Percentiles rank a stretch among this genome's conserved stretches.
phyloP scores from a whole-genome alignment of 139 green algal species.

The Micractinium sp. region DNA sequence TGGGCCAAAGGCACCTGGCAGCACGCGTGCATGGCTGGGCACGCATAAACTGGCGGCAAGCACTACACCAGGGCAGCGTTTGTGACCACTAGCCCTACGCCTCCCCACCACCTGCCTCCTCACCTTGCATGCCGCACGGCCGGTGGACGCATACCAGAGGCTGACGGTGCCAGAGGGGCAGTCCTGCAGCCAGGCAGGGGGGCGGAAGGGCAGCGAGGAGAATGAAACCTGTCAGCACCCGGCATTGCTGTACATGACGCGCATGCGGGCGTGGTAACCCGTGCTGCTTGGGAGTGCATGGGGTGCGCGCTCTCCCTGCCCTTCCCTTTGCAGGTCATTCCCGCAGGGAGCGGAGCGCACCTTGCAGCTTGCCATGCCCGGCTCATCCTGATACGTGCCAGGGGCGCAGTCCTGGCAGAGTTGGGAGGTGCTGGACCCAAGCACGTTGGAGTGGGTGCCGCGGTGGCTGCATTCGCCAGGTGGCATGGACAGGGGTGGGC shows the following conservation, averaged over 20 bases:
- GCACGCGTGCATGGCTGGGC: too few relatives aligned
- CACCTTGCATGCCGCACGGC: not conserved
- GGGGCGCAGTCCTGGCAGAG: not conserved
- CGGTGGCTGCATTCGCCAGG: not conserved
- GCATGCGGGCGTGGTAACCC: too few relatives aligned
- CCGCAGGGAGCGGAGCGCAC: not conserved
- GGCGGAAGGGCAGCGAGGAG: too few relatives aligned
- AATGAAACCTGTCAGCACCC: too few relatives aligned
- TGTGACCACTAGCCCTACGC: not conserved
- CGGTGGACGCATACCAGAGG: not conserved
- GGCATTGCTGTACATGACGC: too few relatives aligned
- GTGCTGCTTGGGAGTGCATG: too few relatives aligned
- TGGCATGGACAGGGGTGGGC: too few relatives aligned
- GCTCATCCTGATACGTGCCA: not conserved
- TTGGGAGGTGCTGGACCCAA: not conserved
- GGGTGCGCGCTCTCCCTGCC: too few relatives aligned
- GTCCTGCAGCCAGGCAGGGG: not conserved
- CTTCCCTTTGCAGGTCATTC: not conserved
- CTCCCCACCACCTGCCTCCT: not conserved
- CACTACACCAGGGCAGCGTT: too few relatives aligned
- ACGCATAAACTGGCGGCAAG: too few relatives aligned
- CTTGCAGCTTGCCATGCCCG: not conserved
- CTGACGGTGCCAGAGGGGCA: not conserved
- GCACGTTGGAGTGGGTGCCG: not conserved
- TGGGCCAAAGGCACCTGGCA: too few relatives aligned